Evolutionary conservation across 768 basidiomycete species (phyloP), one percentile per base, ranked within the genome.

Genomic region (Suillus cothurnatus): DNA sequence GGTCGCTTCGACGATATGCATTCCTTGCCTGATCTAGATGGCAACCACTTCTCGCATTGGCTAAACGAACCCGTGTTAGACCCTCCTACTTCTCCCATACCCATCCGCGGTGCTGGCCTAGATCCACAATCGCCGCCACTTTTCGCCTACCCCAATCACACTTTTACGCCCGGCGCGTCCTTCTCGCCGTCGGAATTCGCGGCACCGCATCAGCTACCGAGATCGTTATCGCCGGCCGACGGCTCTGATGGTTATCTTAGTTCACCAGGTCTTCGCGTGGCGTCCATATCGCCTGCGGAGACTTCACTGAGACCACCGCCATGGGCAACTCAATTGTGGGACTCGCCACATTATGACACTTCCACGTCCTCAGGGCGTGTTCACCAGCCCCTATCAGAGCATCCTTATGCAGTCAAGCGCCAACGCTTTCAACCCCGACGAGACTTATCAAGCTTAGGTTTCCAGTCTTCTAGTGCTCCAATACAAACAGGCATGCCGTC

Each of bases 401-500:
- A 80, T 67, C 77, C 75, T 64, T 81, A 79, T 71, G 76, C 80
- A 43, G 78, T 80, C 49, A 80, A 78, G 69, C 74, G 77, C 23
- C 82, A 76, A 38, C 76, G 72, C 52, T 73, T 77, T 64, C 74
- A 72, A 9, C 82, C 71, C 77, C 83, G 69, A 78, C 84, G 71
- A 72, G 72, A 79, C 66, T 53, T 73, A 62, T 74, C 76, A 58
- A 74, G 86, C n/a, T 78, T 86, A 36, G 78, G 80, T 21, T 91
- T 93, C 79, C 86, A 86, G 61, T 88, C 90, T 14, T 84, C 90
- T 12, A 91, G 89, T 67, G 91, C 91, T 1, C 91, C 91, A 23
- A 75, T 80, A 8, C 84, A 87, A 58, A 74, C 80, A 3, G 81
- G 81, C 64, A 77, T 79, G 32, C 81, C 85, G 61, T 76, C 79